Evolutionary conservation across 495 filamentous ascomycete species (phyloP).

Genomic region (Aspergillus olivimuriae): DNA sequence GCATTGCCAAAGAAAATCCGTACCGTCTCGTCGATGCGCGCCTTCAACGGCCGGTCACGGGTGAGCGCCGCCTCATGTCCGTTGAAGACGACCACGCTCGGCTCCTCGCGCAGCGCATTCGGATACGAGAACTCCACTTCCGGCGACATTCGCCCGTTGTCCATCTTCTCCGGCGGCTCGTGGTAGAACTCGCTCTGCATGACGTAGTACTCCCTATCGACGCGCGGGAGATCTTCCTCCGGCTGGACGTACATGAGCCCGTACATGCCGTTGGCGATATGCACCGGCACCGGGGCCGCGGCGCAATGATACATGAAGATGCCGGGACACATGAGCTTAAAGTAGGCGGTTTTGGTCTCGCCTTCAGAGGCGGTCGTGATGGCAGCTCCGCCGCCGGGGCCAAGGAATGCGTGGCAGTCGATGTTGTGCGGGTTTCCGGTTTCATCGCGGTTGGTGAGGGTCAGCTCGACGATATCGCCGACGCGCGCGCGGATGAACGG

Average conservation of each 20-base stretch:
- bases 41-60: slow-evolving; percentile 11
- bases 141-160: slow-evolving; percentile 7
- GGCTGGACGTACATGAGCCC: slow-evolving; percentile 13
- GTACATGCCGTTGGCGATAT: slow-evolving; percentile 22
- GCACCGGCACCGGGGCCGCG: slow-evolving; percentile 14
- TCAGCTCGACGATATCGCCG: slow-evolving; percentile 13
- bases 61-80: slow-evolving; percentile 12
- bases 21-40: slow-evolving; percentile 8
- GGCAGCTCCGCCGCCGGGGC: slow-evolving; percentile 12
- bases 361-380: slow-evolving; percentile 14
- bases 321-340: slow-evolving; percentile 10
- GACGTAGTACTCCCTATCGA: slow-evolving; percentile 20
- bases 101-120: slow-evolving; percentile 14
- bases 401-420: slow-evolving; percentile 14
- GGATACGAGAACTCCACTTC: slow-evolving; percentile 16
- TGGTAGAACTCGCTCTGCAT: slow-evolving; percentile 23
- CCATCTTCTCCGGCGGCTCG: slow-evolving; percentile 14
- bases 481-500: slow-evolving; percentile 17
- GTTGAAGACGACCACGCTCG: slow-evolving; percentile 16
- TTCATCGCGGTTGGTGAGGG: slow-evolving; percentile 13
- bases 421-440: slow-evolving; percentile 17
- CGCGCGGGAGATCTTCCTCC: slow-evolving; percentile 10
- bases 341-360: slow-evolving; percentile 15
- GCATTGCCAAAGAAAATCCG: slow-evolving; percentile 16
- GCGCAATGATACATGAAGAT: slow-evolving; percentile 16